Evolutionary conservation across 1,284 basidiomycete species (phyloP), one percentile per base, ranked within the genome.

Genomic region (Ganoderma boninense): DNA sequence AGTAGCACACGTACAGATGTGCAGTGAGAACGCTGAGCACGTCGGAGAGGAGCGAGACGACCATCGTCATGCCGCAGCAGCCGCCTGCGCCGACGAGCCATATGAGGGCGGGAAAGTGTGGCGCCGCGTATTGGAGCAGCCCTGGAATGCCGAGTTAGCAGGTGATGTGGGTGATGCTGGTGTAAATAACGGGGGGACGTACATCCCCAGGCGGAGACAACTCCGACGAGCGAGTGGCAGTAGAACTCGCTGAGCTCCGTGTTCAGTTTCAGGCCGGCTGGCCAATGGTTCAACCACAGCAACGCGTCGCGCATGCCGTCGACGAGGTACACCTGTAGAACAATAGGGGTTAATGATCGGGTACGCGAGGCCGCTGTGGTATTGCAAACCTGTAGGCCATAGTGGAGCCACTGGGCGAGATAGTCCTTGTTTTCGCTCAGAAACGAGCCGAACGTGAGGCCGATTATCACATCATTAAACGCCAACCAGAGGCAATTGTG

Each of bases 261-360:
- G 79, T 99, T 99, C 69, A 99, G 90, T 82, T 99, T 99, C 57
- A 99, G 83, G 1, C 98, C 97, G 0, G 93, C 95, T 0, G 97
- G 97, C 97, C 98, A 99, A 69, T 93, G 90, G 79, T 97, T 94
- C 4, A 99, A 86, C 97, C 97, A 99, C 1, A 86, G 75, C 1
- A 98, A 84, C 0, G 87, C 84, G 23, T 83, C 83, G 60, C 86
- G 85, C n/a, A 92, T 79, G 66, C 85, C 82, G 18, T 84, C 77
- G 38, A 92, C 82, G 0, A 90, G 81, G 54, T 84, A 82, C 18
- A 74, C 74, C 87, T 88, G 74, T 26, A 32, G 18, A 7, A n/a
- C 13, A n/a, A 32, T 38, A 40, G 20, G 11, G 11, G 11, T n/a
- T 60, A 10, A 60, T 6, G 7, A 20, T 35, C 3, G 20, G 35